A percentile compares a stretch with the other conserved stretches of the same genome.
Evolutionary conservation across 306 rosid genomes (phyloP).

Genomic region (Morella rubra): DNA sequence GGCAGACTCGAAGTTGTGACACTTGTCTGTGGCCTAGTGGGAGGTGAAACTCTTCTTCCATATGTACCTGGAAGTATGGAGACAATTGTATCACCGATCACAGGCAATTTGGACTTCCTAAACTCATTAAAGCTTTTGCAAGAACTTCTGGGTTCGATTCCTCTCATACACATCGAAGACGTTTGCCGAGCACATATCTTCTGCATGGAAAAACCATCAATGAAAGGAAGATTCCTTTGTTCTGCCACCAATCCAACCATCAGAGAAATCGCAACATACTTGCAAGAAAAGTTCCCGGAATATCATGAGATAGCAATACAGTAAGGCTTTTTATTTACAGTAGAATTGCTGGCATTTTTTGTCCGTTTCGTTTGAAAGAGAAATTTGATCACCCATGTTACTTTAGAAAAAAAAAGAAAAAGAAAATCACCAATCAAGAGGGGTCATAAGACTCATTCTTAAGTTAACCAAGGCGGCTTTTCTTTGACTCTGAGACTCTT

Average conservation of each 20-base stretch:
- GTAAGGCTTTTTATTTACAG: slow-evolving; percentile 7
- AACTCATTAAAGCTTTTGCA: neutral
- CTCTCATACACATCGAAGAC: slow-evolving; percentile 34
- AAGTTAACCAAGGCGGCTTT: neutral
- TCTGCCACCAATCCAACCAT: slow-evolving; percentile 18
- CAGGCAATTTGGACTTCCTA: slow-evolving; percentile 4
- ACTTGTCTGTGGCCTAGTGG: slow-evolving; percentile 43
- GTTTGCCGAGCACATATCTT: slow-evolving; percentile 51
- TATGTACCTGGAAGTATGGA: neutral
- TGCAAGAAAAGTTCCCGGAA: slow-evolving; percentile 24
- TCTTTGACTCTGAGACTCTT: neutral
- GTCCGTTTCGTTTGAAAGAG: neutral
- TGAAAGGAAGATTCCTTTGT: slow-evolving; percentile 45
- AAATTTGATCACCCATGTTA: neutral
- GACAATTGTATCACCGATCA: slow-evolving; percentile 24
- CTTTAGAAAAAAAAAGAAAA: too few species aligned
- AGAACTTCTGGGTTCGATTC: neutral
- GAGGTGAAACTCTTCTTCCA: slow-evolving; percentile 42
- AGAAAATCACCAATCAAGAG: too few species aligned
- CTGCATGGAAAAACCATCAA: slow-evolving; percentile 41
- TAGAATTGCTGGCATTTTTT: neutral
- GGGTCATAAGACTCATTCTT: neutral
- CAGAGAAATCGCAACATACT: slow-evolving; percentile 21
- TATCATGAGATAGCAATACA: slow-evolving; percentile 11
- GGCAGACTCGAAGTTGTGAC: slow-evolving; percentile 47